These are phyloP conservation scores for Coccomyxa sp. DNA, from an alignment of 139 green algal species.

Conservation along the genomic window DNA sequence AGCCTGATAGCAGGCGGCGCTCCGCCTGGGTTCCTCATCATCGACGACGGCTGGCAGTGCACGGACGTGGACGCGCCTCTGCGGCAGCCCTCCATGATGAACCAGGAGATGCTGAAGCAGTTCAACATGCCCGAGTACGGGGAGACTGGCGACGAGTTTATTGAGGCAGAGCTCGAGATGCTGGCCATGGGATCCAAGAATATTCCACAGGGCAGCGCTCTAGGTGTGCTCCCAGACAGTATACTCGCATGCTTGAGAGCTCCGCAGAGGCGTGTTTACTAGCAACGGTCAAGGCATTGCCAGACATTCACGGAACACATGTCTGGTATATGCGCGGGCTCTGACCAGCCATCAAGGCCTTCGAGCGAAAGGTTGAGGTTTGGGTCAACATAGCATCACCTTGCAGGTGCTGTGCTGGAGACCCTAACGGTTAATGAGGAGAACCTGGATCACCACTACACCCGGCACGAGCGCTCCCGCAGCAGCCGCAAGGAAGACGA, in stretches of 20 bases:
- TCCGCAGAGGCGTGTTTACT: too few relatives aligned
- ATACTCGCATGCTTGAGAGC: too few relatives aligned
- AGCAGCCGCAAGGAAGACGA: background rate
- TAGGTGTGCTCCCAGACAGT: constrained; percentile 9
- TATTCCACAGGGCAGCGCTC: constrained; percentile 22
- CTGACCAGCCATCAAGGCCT: too few relatives aligned
- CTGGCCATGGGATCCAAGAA: constrained; percentile 21
- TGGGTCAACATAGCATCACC: background rate
- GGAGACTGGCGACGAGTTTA: constrained; percentile 22
- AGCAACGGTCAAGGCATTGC: too few relatives aligned
- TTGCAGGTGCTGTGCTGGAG: constrained; percentile 16
- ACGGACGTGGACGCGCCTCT: constrained; percentile 45
- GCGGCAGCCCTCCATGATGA: constrained; percentile 9
- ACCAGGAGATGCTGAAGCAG: background rate
- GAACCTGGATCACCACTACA: constrained; percentile 9
- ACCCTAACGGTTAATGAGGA: constrained; percentile 15
- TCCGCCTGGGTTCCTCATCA: constrained; percentile 73
- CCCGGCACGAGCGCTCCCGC: background rate
- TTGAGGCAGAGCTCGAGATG: constrained; percentile 31
- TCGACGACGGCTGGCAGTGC: constrained; percentile 69
- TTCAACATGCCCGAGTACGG: constrained; percentile 3
- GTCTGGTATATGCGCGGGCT: too few relatives aligned
- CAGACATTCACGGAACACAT: too few relatives aligned
- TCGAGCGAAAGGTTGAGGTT: background rate
- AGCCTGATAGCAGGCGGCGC: constrained; percentile 51